phyloP scores from a whole-genome alignment of 73 alveolate genomes.

The Paraurostyla sp. region DNA sequence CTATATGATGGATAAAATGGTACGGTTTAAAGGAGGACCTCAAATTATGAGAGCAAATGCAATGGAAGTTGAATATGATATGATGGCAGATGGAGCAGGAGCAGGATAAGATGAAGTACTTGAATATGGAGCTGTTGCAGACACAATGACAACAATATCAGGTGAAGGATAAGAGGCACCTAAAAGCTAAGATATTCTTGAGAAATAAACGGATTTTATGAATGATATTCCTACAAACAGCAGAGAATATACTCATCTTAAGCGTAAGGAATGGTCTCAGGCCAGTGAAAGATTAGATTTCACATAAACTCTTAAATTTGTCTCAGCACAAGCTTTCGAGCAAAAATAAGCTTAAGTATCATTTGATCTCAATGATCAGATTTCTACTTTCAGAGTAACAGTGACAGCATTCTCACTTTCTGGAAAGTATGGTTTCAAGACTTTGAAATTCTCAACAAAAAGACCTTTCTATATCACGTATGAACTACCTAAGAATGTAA shows the following conservation, averaged over 20 bases:
- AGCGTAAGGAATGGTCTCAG: not conserved
- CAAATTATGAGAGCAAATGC: not conserved
- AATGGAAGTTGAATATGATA: not conserved
- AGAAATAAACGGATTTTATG: slow-evolving; percentile 34
- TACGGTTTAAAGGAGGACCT: no score
- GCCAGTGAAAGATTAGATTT: slow-evolving; percentile 50
- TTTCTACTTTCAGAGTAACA: slow-evolving; percentile 65
- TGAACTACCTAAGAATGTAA: slow-evolving; percentile 53
- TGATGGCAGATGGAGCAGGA: not conserved
- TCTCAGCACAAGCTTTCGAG: not conserved
- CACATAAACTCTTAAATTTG: slow-evolving; percentile 62
- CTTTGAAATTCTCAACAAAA: not conserved
- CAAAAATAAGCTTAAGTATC: not conserved
- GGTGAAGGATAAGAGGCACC: no score
- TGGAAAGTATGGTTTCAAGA: slow-evolving; percentile 46
- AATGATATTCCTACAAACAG: not conserved
- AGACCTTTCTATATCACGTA: slow-evolving; percentile 55
- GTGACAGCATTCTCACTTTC: slow-evolving; percentile 51
- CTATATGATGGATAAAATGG: no score
- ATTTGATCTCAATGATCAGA: slow-evolving; percentile 61
- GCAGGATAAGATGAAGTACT: not conserved
- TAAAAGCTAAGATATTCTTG: no score
- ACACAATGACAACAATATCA: no score
- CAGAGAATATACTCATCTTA: slow-evolving; percentile 28
- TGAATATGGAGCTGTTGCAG: no score